Conservation (phyloP, 2,329 filamentous ascomycete species). For the Talaromyces sp. region DNA sequence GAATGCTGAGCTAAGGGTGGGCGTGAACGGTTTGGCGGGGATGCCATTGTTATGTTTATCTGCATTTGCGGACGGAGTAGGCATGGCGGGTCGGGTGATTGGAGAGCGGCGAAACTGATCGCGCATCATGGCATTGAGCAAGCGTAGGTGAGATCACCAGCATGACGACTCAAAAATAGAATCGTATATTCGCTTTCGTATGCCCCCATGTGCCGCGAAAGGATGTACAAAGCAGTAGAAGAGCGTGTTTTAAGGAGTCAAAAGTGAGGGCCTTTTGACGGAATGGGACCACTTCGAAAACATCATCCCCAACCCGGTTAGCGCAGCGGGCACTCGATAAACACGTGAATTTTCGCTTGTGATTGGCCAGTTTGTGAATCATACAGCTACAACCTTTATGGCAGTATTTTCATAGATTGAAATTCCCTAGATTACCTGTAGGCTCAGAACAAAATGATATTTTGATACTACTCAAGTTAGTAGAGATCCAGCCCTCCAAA, state of each 20-base stretch:
- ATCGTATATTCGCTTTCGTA: background rate
- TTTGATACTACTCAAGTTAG: no score
- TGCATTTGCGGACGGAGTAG: conserved; percentile 45
- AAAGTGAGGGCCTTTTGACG: background rate
- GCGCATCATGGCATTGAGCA: conserved; percentile 49
- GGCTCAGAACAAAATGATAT: no score
- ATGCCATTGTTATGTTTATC: conserved; percentile 54
- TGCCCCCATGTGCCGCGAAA: background rate
- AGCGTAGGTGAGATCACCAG: conserved; percentile 26
- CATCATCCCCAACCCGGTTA: conserved; percentile 18
- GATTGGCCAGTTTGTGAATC: conserved; percentile 30
- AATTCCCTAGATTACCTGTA: no score
- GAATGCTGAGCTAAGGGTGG: conserved; percentile 63
- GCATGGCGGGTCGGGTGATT: conserved; percentile 26
- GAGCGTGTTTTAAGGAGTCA: conserved; percentile 1
- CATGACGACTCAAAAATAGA: conserved; percentile 35
- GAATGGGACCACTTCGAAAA: conserved; percentile 14
- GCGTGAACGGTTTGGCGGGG: conserved; percentile 60
- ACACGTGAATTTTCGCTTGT: conserved; percentile 8
- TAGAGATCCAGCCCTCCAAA: no score
- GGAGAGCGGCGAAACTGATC: conserved; percentile 33
- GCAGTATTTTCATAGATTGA: no score
- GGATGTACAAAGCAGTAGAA: background rate
- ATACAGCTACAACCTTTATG: no score
- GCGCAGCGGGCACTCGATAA: conserved; percentile 6